Evolutionary conservation across 2,329 filamentous ascomycete species (phyloP), one percentile per base, ranked within the genome.

Genomic region (Alternaria sp.): DNA sequence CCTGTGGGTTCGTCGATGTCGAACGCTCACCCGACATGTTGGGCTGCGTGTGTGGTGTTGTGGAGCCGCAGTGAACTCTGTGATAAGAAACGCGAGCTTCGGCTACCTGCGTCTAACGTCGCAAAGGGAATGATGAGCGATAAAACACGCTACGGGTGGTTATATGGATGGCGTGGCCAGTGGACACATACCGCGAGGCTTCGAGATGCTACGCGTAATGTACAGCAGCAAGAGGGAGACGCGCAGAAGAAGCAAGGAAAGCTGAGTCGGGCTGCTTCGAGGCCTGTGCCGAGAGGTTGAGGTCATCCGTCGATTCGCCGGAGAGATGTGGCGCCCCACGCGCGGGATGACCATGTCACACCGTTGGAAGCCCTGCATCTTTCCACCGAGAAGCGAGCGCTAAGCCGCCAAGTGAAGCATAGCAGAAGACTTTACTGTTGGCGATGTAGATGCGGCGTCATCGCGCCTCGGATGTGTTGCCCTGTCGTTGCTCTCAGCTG

Each of bases 1-100:
- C 69, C 56, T 67, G 67, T 13, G 78, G 72, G 40, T 66, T 65
- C 43, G 77, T 73, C 44, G 71, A 63, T 28, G 72, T 64, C 43
- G 69, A 61, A 28, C 53, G 53, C 26, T 72, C 61, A 50, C 67
- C 63, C 43, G 68, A 72, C 72, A 76, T 75, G 17, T 21, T 67
- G 59, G 40, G 53, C 40, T 32, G 57, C 44, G 65, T 53, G 17
- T 59, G 52, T 28, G 62, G 50, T 61, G 52, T 28, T 63, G 50
- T 61, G 45, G 30, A 58, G 51, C 50, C 50, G 55, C 19, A 40
- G 44, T 44, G 46, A 30, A 44, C 45, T 54, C 32, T 44, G 61
- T 53, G 52, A 53, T 47, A 21, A 36, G 54, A 46, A 47, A 59
- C 54, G 32, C 47, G 23, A 55, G 63, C 50, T 60, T 71, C 67